Conservation (phyloP, 208 protist genomes). For the Leptomonas seymouri region DNA sequence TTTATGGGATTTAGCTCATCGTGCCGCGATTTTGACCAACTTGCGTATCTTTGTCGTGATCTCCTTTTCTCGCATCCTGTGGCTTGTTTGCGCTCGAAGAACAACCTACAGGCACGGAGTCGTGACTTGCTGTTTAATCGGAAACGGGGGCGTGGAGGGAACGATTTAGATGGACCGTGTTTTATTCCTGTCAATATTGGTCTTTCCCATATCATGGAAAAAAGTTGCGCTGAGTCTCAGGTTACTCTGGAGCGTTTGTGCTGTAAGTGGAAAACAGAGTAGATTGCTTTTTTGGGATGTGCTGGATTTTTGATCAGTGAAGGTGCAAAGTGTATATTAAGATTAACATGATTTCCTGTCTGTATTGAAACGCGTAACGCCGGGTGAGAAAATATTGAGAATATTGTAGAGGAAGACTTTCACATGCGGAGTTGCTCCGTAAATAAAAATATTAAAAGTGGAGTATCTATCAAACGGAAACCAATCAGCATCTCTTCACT, state of each 20-base stretch:
- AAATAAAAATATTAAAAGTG: no score
- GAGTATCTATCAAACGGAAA: no score
- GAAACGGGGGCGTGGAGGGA: slow-evolving; percentile 38
- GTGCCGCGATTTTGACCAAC: slow-evolving; percentile 75
- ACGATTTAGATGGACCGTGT: slow-evolving; percentile 31
- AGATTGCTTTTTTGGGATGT: not conserved
- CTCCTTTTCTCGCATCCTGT: slow-evolving; percentile 40
- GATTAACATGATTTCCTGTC: no score
- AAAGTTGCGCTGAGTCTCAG: slow-evolving; percentile 1
- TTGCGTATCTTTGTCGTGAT: slow-evolving; percentile 67
- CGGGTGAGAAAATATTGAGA: no score
- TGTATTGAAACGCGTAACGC: no score
- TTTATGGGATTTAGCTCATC: slow-evolving; percentile 61
- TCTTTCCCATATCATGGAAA: slow-evolving; percentile 28
- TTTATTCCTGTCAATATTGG: slow-evolving; percentile 35
- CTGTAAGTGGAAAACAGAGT: slow-evolving; percentile 24
- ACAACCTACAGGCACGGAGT: slow-evolving; percentile 8
- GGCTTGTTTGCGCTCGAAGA: slow-evolving; percentile 5
- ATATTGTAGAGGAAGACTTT: no score
- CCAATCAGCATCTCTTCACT: no score
- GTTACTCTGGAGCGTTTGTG: slow-evolving; percentile 29
- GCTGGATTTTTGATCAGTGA: no score
- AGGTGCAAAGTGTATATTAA: no score
- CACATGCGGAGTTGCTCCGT: no score
- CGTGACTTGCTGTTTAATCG: slow-evolving; percentile 52